Conservation (phyloP, 2,329 filamentous ascomycete species). For the Aurifilum marmelostoma region DNA sequence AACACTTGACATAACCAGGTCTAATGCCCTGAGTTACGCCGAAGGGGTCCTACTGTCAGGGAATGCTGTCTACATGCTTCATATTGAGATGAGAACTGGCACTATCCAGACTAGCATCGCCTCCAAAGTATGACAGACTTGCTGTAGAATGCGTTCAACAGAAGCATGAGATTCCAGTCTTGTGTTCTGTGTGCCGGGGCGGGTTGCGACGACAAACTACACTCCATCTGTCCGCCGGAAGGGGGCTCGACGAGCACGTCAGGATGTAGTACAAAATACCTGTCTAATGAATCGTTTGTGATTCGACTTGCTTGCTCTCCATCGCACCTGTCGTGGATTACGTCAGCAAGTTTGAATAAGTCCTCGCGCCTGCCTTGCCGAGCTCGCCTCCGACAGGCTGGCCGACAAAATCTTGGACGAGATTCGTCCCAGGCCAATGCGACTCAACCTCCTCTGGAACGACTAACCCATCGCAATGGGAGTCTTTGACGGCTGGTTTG, state of each 20-base stretch:
- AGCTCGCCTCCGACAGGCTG: slow-evolving; percentile 27
- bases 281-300: neutral
- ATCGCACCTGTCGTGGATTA: neutral
- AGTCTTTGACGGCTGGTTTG: slow-evolving; percentile 58
- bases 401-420: neutral
- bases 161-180: no score
- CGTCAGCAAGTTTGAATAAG: neutral
- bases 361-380: slow-evolving; percentile 17
- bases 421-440: slow-evolving; percentile 16
- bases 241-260: no score
- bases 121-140: no score
- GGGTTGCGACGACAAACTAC: no score
- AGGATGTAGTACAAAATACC: neutral
- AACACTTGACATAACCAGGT: neutral
- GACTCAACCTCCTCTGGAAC: neutral
- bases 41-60: no score
- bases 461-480: slow-evolving; percentile 49
- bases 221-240: no score
- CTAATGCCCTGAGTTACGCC: neutral
- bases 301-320: neutral
- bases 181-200: no score
- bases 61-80: no score
- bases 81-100: no score
- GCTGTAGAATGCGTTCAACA: no score
- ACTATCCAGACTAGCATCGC: neutral